These are phyloP conservation scores for Trichoderma hamatum DNA, from an alignment of 2,329 filamentous ascomycete genomes.

Conservation along the genomic window DNA sequence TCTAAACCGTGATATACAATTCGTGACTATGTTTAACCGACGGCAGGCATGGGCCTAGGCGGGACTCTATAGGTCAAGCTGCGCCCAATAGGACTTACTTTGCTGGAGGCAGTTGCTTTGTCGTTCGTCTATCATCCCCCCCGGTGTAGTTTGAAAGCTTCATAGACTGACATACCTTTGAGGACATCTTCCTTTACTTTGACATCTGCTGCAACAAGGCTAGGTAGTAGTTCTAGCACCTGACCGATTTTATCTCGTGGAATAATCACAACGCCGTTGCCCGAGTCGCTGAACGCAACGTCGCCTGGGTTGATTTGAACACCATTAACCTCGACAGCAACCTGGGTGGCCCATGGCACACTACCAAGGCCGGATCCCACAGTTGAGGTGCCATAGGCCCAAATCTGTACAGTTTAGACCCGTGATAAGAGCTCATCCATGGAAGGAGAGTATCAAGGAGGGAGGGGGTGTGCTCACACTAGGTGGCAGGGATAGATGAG, in stretches of 20 bases:
- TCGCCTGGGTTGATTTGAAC: conserved; percentile 58
- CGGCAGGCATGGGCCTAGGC: not conserved
- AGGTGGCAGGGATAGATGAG: not conserved
- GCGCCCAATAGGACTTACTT: conserved; percentile 31
- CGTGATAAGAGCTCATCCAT: conserved; percentile 4
- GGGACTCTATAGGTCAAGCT: not conserved
- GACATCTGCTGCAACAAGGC: conserved; percentile 55
- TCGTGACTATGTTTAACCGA: conserved; percentile 2
- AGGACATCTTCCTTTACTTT: conserved; percentile 67
- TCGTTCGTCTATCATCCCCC: conserved; percentile 31
- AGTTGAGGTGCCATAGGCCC: conserved; percentile 59
- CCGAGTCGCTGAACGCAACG: conserved; percentile 68
- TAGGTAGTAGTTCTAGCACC: conserved; percentile 63
- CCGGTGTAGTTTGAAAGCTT: conserved; percentile 66
- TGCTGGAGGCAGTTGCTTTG: not conserved
- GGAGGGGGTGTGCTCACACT: conserved; percentile 1
- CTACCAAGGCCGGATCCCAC: conserved; percentile 61
- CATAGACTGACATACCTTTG: conserved; percentile 62
- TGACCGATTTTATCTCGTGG: conserved; percentile 62
- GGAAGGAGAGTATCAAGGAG: not conserved
- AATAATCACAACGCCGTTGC: conserved; percentile 71
- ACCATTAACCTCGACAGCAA: conserved; percentile 49
- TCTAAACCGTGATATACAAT: not conserved
- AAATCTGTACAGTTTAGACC: conserved; percentile 47
- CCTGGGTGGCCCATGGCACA: conserved; percentile 57